Conservation (phyloP, 306 rosid genomes). For the Acacia acuminata region DNA sequence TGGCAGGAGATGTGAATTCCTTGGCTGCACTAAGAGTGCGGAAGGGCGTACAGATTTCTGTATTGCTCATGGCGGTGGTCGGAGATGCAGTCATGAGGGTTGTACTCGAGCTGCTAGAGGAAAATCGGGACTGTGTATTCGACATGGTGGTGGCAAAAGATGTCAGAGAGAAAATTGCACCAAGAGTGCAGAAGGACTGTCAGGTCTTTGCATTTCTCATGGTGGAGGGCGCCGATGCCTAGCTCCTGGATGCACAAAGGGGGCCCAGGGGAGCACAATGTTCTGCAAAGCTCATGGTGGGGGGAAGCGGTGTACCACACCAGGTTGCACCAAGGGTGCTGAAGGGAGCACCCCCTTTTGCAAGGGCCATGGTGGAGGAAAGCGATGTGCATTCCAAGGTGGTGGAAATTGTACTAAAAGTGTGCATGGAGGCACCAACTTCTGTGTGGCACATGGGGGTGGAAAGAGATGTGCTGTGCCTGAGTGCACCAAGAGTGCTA, state of each 20-base stretch:
- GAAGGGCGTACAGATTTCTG: slow-evolving; percentile 81
- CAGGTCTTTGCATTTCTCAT: slow-evolving; percentile 82
- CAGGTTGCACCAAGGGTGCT: slow-evolving; percentile 78
- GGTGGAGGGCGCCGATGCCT: slow-evolving; percentile 86
- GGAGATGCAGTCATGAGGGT: slow-evolving; percentile 66
- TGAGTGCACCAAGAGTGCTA: slow-evolving; percentile 76
- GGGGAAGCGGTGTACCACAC: slow-evolving; percentile 68
- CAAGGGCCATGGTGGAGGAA: slow-evolving; percentile 86
- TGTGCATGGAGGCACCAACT: slow-evolving; percentile 81
- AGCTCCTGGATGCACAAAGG: slow-evolving; percentile 65
- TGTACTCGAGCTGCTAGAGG: slow-evolving; percentile 83
- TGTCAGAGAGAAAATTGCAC: slow-evolving; percentile 74
- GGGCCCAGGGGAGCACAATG: slow-evolving; percentile 85
- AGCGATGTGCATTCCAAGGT: slow-evolving; percentile 70
- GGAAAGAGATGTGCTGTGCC: slow-evolving; percentile 79
- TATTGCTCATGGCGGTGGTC: slow-evolving; percentile 85
- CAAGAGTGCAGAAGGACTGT: slow-evolving; percentile 81
- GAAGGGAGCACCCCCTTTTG: slow-evolving; percentile 78
- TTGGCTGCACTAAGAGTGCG: slow-evolving; percentile 83
- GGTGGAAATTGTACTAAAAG: slow-evolving; percentile 71
- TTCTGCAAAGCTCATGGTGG: slow-evolving; percentile 90
- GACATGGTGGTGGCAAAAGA: slow-evolving; percentile 87
- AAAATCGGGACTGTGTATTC: slow-evolving; percentile 73
- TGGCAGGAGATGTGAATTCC: slow-evolving; percentile 71
- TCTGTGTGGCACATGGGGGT: slow-evolving; percentile 86